Evolutionary conservation across 2,329 filamentous ascomycete genomes (phyloP).

Genomic region (Thielaviopsis euricoi): DNA sequence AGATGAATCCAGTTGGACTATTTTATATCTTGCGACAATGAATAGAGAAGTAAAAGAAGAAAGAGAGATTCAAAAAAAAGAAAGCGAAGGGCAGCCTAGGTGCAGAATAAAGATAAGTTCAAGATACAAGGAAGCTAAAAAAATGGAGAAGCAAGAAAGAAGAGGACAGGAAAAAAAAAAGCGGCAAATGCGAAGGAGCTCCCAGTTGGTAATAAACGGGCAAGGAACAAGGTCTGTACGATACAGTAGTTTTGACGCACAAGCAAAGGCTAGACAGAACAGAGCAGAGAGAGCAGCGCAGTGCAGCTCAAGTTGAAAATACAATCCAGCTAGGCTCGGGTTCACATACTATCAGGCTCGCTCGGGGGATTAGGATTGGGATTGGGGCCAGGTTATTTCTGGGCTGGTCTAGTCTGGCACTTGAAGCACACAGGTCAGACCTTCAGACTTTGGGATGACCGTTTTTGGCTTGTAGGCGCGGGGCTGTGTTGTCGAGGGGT

Average conservation of each 20-base stretch:
- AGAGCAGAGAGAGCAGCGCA: background rate
- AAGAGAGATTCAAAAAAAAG: too few relatives aligned
- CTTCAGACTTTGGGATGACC: background rate
- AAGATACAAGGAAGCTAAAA: background rate
- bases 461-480: slow-evolving; percentile 8
- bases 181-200: background rate
- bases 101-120: background rate
- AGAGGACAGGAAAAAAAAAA: slow-evolving; percentile 1
- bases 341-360: background rate
- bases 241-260: background rate
- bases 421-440: slow-evolving; percentile 2
- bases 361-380: too few relatives aligned
- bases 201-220: background rate
- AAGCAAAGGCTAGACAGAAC: background rate
- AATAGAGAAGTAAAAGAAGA: background rate
- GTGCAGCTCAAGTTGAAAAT: too few relatives aligned
- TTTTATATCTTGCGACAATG: background rate
- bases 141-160: slow-evolving; percentile 1
- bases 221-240: background rate
- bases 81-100: background rate
- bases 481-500: slow-evolving; percentile 12
- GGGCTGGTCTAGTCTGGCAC: background rate
- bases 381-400: background rate
- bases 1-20: background rate
- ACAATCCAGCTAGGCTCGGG: background rate